Evolutionary conservation across 179 eudicot species (phyloP).

Genomic region (Drosera spatulata): DNA sequence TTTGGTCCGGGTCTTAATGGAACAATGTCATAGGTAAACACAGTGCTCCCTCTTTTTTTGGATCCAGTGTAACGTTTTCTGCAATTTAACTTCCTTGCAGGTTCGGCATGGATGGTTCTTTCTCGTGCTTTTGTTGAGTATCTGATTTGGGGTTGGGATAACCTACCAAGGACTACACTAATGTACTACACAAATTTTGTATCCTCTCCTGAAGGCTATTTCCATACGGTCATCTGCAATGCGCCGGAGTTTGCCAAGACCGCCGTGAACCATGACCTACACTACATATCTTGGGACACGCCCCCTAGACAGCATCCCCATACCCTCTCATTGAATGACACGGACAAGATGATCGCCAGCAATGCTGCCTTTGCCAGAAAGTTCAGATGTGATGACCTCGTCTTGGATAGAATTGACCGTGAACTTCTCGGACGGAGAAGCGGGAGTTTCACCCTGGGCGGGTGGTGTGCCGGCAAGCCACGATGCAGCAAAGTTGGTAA

Average conservation of each 20-base stretch:
- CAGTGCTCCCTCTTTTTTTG: too few species aligned
- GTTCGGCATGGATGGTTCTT: constrained; percentile 92
- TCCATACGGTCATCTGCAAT: constrained; percentile 82
- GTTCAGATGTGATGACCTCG: constrained; percentile 42
- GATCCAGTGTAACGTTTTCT: too few species aligned
- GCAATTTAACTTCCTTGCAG: constrained; percentile 23
- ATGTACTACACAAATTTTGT: constrained; percentile 88
- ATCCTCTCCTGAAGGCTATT: constrained; percentile 87
- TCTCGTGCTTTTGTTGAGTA: constrained; percentile 85
- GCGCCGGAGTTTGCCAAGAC: constrained; percentile 51
- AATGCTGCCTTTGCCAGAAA: constrained; percentile 82
- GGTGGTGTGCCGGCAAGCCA: constrained; percentile 66
- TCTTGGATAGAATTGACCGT: constrained; percentile 55
- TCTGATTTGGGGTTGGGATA: constrained; percentile 85
- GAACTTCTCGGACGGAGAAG: constrained; percentile 48
- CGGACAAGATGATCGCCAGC: constrained; percentile 42
- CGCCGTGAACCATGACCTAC: constrained; percentile 70
- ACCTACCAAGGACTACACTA: constrained; percentile 73
- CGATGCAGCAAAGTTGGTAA: constrained; percentile 51
- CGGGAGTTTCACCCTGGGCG: constrained; percentile 69
- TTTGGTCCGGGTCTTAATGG: too few species aligned
- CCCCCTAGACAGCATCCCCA: constrained; percentile 90
- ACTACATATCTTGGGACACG: constrained; percentile 74
- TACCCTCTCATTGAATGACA: constrained; percentile 41
- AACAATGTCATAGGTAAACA: too few species aligned